Percentiles rank a stretch among this genome's conserved stretches.
Evolutionary conservation across 2,329 filamentous ascomycete species (phyloP).

Genomic region (Fusarium drepaniforme): DNA sequence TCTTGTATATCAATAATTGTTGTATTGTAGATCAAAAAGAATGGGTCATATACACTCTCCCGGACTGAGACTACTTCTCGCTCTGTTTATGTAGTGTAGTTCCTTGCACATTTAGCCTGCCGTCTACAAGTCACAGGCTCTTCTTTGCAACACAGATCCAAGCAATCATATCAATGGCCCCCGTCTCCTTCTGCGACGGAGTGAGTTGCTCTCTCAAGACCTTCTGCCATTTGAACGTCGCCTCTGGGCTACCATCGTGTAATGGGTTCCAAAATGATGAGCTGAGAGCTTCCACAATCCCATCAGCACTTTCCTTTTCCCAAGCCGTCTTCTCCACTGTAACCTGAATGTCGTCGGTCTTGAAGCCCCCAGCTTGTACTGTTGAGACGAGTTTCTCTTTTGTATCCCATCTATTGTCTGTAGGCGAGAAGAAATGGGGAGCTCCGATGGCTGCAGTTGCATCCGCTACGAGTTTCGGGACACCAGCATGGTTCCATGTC

Average conservation of each 20-base stretch:
- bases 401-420: not conserved
- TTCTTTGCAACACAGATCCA: not conserved
- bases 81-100: not conserved
- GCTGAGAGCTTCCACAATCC: not conserved
- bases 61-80: not conserved
- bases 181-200: not conserved
- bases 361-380: not conserved
- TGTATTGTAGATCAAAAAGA: not conserved
- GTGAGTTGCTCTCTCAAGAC: not conserved
- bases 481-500: not conserved
- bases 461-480: not conserved
- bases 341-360: not conserved
- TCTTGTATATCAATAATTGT: not conserved
- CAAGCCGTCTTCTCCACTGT: not conserved
- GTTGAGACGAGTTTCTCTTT: not conserved
- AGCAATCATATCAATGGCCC: not conserved
- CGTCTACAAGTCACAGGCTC: not conserved
- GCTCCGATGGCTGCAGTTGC: not conserved
- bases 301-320: not conserved
- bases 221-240: no score
- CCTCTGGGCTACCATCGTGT: not conserved
- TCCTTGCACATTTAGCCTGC: not conserved
- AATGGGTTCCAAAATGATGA: not conserved
- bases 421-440: not conserved
- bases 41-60: fast-evolving